These are phyloP conservation scores for Arthrobotrys megalospora DNA, from an alignment of 2,329 filamentous ascomycete species.

Conservation along the genomic window DNA sequence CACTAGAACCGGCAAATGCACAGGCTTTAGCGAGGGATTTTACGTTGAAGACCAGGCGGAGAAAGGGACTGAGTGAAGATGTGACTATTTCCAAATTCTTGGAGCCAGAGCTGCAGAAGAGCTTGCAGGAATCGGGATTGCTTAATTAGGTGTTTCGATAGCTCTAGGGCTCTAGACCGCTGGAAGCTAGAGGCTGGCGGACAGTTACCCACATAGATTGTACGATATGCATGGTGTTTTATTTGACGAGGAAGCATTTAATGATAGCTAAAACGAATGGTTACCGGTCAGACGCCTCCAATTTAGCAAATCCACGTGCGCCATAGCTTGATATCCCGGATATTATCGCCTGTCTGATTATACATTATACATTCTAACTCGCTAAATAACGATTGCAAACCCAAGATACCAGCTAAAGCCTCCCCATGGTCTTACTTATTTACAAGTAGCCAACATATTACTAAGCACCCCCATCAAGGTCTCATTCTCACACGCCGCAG, in stretches of 20 bases:
- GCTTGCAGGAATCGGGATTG: constrained; percentile 57
- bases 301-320: background rate
- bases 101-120: constrained; percentile 86
- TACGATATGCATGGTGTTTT: constrained; percentile 43
- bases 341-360: constrained; percentile 6
- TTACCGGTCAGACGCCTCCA: background rate
- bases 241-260: constrained; percentile 17
- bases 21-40: constrained; percentile 95
- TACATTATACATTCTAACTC: constrained; percentile 22
- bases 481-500: constrained; percentile 93
- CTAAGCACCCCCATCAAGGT: constrained; percentile 88
- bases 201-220: constrained; percentile 32
- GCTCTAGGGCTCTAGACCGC: background rate
- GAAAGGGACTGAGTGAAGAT: constrained; percentile 60
- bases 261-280: background rate
- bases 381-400: constrained; percentile 15
- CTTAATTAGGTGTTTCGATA: constrained; percentile 28
- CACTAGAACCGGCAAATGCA: constrained; percentile 87
- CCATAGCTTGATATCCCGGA: background rate
- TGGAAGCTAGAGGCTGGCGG: background rate
- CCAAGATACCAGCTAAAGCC: constrained; percentile 1
- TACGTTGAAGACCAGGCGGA: constrained; percentile 70
- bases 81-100: constrained; percentile 88
- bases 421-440: constrained; percentile 68
- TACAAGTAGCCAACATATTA: constrained; percentile 93